A percentile compares a stretch with the other conserved stretches of the same genome.
These are phyloP conservation scores for Helicocarpus griseus DNA, from an alignment of 2,329 filamentous ascomycete genomes.

Conservation along the genomic window DNA sequence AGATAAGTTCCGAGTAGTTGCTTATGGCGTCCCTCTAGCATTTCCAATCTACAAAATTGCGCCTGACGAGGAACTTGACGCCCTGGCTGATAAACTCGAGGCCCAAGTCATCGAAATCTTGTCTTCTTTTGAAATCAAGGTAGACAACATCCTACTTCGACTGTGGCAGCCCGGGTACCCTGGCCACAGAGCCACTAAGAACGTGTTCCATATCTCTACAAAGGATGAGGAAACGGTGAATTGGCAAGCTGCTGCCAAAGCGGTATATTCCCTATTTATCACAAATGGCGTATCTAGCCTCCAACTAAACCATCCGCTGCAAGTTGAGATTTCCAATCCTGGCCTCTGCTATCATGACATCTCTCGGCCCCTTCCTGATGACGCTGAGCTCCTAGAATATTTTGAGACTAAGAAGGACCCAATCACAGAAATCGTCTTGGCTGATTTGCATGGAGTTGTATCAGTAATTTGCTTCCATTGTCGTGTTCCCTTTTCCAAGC, in stretches of 20 bases:
- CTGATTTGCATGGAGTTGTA: background rate
- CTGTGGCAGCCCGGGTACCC: background rate
- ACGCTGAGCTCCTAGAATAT: background rate
- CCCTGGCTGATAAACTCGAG: background rate
- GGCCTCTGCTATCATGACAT: background rate
- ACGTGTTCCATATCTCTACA: background rate
- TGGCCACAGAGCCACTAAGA: background rate
- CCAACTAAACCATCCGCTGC: background rate
- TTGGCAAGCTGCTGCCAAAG: background rate
- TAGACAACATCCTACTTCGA: background rate
- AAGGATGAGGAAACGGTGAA: background rate
- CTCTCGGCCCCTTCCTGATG: background rate
- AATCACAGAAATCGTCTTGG: background rate
- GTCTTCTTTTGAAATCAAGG: background rate
- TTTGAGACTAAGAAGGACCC: background rate
- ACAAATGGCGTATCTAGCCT: background rate
- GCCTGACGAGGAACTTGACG: background rate
- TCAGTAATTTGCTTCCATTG: background rate
- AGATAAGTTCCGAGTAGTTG: background rate
- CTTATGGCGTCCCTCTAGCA: background rate
- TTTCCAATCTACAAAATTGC: background rate
- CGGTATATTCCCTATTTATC: background rate
- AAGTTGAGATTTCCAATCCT: background rate
- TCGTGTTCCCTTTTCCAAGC: background rate
- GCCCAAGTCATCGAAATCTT: background rate